Evolutionary conservation across 805 yeast species (phyloP).

Genomic region (Blastobotrys americana): DNA sequence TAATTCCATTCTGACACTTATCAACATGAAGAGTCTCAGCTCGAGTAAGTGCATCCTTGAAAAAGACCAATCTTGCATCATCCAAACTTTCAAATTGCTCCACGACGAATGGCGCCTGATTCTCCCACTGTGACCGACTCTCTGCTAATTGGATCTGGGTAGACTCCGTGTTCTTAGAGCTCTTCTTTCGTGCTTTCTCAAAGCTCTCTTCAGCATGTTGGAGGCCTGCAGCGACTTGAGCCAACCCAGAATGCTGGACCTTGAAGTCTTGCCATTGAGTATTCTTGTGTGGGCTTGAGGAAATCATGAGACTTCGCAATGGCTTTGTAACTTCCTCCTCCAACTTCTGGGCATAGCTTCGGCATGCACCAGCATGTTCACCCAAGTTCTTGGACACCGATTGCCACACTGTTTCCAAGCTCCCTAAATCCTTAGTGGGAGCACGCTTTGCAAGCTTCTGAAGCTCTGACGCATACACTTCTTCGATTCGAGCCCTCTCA

Average conservation of each 20-base stretch:
- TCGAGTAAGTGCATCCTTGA: slow-evolving; percentile 60
- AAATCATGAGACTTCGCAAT: slow-evolving; percentile 40
- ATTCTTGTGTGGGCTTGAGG: slow-evolving; percentile 30
- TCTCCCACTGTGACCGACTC: slow-evolving; percentile 51
- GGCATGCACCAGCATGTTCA: slow-evolving; percentile 26
- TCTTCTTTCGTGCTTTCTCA: slow-evolving; percentile 32
- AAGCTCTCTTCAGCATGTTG: slow-evolving; percentile 34
- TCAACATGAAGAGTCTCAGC: slow-evolving; percentile 58
- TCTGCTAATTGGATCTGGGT: slow-evolving; percentile 32
- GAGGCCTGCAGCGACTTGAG: slow-evolving; percentile 37
- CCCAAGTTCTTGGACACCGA: slow-evolving; percentile 22
- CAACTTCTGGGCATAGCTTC: slow-evolving; percentile 31
- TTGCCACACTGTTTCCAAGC: slow-evolving; percentile 25
- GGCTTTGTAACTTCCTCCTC: slow-evolving; percentile 34
- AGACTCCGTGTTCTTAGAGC: slow-evolving; percentile 20
- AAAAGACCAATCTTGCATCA: slow-evolving; percentile 48
- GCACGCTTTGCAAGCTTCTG: slow-evolving; percentile 30
- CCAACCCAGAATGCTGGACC: slow-evolving; percentile 37
- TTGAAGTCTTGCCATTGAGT: slow-evolving; percentile 50
- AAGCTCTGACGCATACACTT: slow-evolving; percentile 43
- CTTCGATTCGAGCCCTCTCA: slow-evolving; percentile 43
- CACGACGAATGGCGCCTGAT: slow-evolving; percentile 69
- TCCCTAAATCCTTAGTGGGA: slow-evolving; percentile 22
- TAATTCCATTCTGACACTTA: slow-evolving; percentile 38
- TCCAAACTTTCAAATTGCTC: slow-evolving; percentile 71